Evolutionary conservation across 139 green algal genomes (phyloP).

Genomic region (Ulvella scutata): DNA sequence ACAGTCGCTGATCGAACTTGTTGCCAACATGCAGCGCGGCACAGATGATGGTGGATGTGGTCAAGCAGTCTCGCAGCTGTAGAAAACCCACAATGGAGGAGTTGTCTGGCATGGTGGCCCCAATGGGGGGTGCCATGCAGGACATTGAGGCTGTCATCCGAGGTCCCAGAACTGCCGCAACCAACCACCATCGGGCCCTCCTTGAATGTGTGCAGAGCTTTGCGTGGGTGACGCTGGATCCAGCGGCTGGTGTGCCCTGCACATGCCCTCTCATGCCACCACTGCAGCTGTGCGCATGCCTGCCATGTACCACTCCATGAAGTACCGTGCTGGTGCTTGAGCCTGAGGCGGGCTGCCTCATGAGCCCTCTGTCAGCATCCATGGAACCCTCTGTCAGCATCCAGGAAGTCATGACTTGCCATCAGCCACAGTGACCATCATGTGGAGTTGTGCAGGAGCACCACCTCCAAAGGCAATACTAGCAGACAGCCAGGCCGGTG

Average conservation of each 20-base stretch:
- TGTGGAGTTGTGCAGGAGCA: background rate
- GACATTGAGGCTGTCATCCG: background rate
- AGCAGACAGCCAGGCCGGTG: background rate
- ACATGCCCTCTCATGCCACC: background rate
- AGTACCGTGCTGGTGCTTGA: no score
- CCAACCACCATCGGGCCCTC: background rate
- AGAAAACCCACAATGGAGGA: background rate
- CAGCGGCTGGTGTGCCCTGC: background rate
- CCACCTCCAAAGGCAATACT: background rate
- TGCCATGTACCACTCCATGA: no score
- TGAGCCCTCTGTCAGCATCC: no score
- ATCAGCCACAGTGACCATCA: background rate
- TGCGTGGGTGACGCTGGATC: background rate
- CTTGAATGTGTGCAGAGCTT: background rate
- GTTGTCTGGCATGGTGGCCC: background rate
- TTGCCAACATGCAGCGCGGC: background rate
- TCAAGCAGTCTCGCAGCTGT: background rate
- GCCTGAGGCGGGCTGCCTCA: no score
- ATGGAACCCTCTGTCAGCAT: no score
- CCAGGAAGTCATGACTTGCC: no score
- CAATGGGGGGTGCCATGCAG: background rate
- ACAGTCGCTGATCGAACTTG: no score
- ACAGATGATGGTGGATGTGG: background rate
- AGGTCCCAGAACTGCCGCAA: background rate
- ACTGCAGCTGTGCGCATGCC: background rate